Conservation (phyloP, 176 grass and related monocot genomes). For the Puya raimondii region DNA sequence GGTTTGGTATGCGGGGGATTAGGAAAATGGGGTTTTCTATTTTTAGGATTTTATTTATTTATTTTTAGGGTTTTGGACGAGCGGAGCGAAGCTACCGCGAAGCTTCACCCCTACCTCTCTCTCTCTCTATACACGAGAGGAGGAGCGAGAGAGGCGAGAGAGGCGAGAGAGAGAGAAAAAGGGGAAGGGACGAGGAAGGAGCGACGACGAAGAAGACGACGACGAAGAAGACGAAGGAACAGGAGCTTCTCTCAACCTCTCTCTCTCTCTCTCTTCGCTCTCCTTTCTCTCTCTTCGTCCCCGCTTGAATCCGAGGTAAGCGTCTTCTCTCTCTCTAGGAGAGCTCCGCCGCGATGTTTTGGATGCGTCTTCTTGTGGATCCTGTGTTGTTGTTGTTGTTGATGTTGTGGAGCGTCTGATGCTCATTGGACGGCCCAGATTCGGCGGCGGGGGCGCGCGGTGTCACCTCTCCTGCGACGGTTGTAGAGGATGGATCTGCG, state of each 20-base stretch:
- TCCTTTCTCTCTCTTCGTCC: too few species aligned
- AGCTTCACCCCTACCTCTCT: background rate
- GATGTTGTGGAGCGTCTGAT: conserved; percentile 4
- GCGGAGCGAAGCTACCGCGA: background rate
- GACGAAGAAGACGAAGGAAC: background rate
- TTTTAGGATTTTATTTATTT: too few species aligned
- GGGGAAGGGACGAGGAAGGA: background rate
- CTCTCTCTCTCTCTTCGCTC: background rate
- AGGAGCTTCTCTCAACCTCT: background rate
- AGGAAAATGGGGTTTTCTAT: too few species aligned
- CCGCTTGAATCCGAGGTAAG: too few species aligned
- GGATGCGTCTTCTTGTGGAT: too few species aligned
- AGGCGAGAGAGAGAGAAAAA: too few species aligned
- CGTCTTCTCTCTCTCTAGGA: too few species aligned
- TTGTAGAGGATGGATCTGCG: conserved; percentile 26
- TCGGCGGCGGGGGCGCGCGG: background rate
- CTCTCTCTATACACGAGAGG: too few species aligned
- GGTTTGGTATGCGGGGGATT: too few species aligned
- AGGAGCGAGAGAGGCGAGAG: too few species aligned
- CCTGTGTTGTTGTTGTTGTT: background rate
- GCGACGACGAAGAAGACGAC: background rate
- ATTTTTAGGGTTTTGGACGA: background rate
- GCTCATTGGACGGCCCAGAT: background rate
- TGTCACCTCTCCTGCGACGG: conserved; percentile 40
- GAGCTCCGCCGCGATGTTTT: too few species aligned